Percentiles rank a stretch among this genome's conserved stretches.
Evolutionary conservation across 2,329 filamentous ascomycete genomes (phyloP).

Genomic region (Curvularia eragrostidis): DNA sequence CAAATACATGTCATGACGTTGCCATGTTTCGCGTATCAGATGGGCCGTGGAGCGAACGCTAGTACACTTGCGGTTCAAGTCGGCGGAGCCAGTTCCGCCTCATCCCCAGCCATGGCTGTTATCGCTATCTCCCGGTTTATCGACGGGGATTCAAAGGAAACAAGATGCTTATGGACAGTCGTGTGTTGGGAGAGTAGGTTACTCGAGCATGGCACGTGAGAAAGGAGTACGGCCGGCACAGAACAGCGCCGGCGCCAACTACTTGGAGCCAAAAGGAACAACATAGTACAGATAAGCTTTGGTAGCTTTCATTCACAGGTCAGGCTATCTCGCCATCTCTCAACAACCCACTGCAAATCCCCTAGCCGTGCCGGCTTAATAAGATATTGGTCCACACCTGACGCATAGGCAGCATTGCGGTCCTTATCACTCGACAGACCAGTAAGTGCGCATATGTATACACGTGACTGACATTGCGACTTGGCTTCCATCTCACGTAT

Average conservation of each 20-base stretch:
- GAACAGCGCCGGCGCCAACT: not conserved
- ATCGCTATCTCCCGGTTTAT: not conserved
- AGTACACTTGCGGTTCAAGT: not conserved
- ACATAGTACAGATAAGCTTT: not conserved
- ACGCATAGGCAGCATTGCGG: constrained; percentile 14
- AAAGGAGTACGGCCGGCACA: not conserved
- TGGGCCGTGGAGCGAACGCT: constrained; percentile 1
- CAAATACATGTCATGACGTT: constrained; percentile 24
- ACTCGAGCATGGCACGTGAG: not conserved
- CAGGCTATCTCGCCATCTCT: constrained; percentile 7
- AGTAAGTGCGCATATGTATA: constrained; percentile 15
- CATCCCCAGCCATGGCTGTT: not conserved
- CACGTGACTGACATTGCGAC: not conserved
- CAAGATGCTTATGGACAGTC: not conserved
- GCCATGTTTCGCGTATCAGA: constrained; percentile 13
- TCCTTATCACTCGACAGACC: constrained; percentile 14
- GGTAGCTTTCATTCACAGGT: not conserved
- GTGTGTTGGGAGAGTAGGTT: not conserved
- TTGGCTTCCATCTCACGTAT: constrained; percentile 13
- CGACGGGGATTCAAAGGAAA: not conserved
- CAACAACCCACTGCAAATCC: constrained; percentile 9
- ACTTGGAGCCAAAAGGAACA: not conserved
- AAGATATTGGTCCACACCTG: constrained; percentile 14
- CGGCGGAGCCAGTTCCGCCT: not conserved
- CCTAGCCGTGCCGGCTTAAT: constrained; percentile 7